Evolutionary conservation across 1,139 yeast species (phyloP).

Genomic region (Pichiaceae sp.): DNA sequence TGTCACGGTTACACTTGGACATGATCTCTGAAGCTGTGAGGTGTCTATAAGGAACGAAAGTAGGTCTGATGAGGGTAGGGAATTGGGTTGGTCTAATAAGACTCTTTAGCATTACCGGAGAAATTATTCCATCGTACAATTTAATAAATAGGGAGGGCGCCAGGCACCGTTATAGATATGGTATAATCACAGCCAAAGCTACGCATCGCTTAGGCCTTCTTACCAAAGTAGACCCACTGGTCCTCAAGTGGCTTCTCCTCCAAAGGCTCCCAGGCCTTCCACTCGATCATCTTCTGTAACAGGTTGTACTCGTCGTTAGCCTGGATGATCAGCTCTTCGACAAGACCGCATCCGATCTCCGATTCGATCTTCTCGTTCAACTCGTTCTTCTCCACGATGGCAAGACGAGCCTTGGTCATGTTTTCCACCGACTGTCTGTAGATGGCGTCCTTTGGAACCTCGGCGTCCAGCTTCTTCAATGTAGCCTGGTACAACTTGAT

Average conservation of each 20-base stretch:
- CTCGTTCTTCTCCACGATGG: constrained; percentile 57
- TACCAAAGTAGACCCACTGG: constrained; percentile 68
- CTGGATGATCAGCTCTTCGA: constrained; percentile 76
- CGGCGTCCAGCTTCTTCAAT: constrained; percentile 43
- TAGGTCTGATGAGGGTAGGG: no score
- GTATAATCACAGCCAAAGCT: not conserved
- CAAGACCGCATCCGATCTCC: constrained; percentile 73
- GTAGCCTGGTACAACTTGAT: constrained; percentile 66
- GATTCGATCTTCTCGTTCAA: constrained; percentile 62
- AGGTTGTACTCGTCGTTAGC: constrained; percentile 75
- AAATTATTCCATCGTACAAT: not conserved
- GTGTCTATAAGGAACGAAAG: no score
- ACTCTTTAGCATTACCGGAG: not conserved
- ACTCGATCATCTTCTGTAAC: constrained; percentile 58
- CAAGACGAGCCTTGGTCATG: constrained; percentile 61
- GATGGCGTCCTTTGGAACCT: constrained; percentile 64
- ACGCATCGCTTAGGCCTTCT: constrained; percentile 31
- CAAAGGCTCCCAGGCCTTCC: constrained; percentile 61
- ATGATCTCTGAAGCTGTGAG: constrained; percentile 1
- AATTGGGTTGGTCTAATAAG: no score
- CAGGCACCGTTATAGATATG: not conserved
- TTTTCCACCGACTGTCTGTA: constrained; percentile 73
- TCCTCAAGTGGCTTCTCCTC: constrained; percentile 64
- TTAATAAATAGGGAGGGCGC: not conserved
- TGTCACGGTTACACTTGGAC: constrained; percentile 10